Evolutionary conservation across 768 basidiomycete species (phyloP).

Genomic region (Psilocybe cyanescens): DNA sequence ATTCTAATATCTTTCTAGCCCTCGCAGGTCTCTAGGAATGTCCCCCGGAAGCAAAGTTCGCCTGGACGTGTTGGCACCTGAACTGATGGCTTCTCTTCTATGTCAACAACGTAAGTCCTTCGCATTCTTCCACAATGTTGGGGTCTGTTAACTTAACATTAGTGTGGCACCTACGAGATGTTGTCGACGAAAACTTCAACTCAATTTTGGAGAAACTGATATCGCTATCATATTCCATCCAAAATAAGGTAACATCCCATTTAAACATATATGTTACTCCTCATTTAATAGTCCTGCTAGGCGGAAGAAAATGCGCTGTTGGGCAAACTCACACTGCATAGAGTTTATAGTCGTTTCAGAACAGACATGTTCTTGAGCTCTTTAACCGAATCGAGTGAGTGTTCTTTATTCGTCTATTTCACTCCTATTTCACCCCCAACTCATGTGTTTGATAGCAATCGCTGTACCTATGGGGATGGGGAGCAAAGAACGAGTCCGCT

Average conservation of each 20-base stretch:
- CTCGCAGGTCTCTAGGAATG: slow-evolving; percentile 47
- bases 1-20: slow-evolving; percentile 27
- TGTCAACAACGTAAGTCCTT: slow-evolving; percentile 65
- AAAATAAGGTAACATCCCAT: slow-evolving; percentile 50
- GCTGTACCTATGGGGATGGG: slow-evolving; percentile 83
- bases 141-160: slow-evolving; percentile 1
- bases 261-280: background rate
- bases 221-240: slow-evolving; percentile 56
- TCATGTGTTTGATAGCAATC: slow-evolving; percentile 56
- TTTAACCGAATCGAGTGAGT: slow-evolving; percentile 86
- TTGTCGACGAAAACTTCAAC: slow-evolving; percentile 54
- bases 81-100: slow-evolving; percentile 62
- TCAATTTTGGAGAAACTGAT: slow-evolving; percentile 60
- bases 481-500: slow-evolving; percentile 38
- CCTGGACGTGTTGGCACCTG: slow-evolving; percentile 60
- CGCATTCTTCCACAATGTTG: background rate
- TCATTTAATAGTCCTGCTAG: slow-evolving; percentile 35
- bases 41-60: slow-evolving; percentile 30
- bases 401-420: background rate
- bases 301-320: slow-evolving; percentile 76
- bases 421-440: background rate
- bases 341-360: slow-evolving; percentile 77
- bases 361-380: slow-evolving; percentile 91
- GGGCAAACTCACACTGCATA: slow-evolving; percentile 78
- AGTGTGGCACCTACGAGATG: slow-evolving; percentile 74